Conservation (phyloP, 352 stramenopile species). For the Pythium periplocum region DNA sequence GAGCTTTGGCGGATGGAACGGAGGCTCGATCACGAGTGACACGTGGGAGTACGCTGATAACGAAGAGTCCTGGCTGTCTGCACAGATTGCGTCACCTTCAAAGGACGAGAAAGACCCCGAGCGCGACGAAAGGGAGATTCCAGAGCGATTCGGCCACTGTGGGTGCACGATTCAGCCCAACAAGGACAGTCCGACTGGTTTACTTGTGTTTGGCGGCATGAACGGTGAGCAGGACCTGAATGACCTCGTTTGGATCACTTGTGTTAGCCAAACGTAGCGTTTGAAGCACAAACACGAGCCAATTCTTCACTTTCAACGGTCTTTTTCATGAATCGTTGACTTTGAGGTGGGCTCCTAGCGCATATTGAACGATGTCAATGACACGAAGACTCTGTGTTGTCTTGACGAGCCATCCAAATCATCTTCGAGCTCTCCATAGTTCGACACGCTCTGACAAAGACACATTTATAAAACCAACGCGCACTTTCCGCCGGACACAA, state of each 20-base stretch:
- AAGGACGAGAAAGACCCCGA: slow-evolving; percentile 2
- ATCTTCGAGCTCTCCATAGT: too few species aligned
- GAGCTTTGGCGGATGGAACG: slow-evolving; percentile 56
- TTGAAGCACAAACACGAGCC: too few species aligned
- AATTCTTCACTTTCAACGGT: too few species aligned
- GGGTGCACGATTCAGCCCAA: slow-evolving; percentile 17
- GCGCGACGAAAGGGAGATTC: not conserved
- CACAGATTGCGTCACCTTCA: not conserved
- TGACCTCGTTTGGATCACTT: slow-evolving; percentile 18
- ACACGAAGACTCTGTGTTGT: too few species aligned
- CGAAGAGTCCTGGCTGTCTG: slow-evolving; percentile 35
- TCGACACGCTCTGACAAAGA: too few species aligned
- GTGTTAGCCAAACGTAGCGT: too few species aligned
- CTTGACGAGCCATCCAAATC: too few species aligned
- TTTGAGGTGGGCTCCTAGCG: too few species aligned
- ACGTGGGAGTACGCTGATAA: slow-evolving; percentile 43
- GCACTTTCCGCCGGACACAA: too few species aligned
- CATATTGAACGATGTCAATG: too few species aligned
- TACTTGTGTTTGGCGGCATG: slow-evolving; percentile 60
- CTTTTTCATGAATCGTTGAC: too few species aligned
- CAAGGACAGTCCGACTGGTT: not conserved
- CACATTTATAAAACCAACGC: too few species aligned
- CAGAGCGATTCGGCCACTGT: slow-evolving; percentile 47
- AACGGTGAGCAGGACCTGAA: slow-evolving; percentile 19
- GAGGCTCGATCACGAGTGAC: slow-evolving; percentile 33